Base-by-base conservation (phyloP, 2,329 filamentous ascomycete species). In the Apiospora phragmitis region DNA sequence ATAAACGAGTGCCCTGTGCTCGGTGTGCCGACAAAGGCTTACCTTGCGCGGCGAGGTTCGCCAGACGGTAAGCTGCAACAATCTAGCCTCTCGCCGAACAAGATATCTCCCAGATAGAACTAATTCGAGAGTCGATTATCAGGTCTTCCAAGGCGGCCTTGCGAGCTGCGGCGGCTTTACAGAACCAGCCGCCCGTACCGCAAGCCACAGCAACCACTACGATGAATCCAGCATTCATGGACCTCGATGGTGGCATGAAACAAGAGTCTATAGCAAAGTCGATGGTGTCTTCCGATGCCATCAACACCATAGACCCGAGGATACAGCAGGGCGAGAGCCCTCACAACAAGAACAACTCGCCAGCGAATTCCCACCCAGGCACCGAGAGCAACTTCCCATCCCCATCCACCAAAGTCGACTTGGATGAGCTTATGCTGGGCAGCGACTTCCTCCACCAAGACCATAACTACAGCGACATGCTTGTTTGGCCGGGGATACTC, bases 1-100 rank as follows among this genome's bases (percentile, higher is more conserved):
- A 87, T 71, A 87, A 87, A 75, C 79, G 80, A 69, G 81, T 84
- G 1, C 85, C 85, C 0, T 87, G 85, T 73, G 80, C 83, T n/a
- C 80, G 85, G 70, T 87, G 85, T 70, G 77, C 80, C 7, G 84
- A 86, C 62, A 87, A 87, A 76, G 83, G 82, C 70, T 76, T 87
- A n/a, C 76, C 80, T 1, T 85, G 87, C 73, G 82, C 82, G 5
- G 83, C 85, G 2, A 81, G 87, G 18, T 88, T 84, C 76, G 86
- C 87, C 1, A 81, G 86, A 32, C 8, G 55, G 55, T 62, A 38
- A n/a, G 55, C 16, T 12, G 32, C 29, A n/a, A 38, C 18, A 38
- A n/a, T 14, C 4, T 38, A n/a, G n/a, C n/a, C 11, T 16, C 18
- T 3, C 9, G 9, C 4, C 16, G 18, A 62, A 21, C 24, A 9